phyloP scores from a whole-genome alignment of 305 asterid species.

The Rubia occidens region DNA sequence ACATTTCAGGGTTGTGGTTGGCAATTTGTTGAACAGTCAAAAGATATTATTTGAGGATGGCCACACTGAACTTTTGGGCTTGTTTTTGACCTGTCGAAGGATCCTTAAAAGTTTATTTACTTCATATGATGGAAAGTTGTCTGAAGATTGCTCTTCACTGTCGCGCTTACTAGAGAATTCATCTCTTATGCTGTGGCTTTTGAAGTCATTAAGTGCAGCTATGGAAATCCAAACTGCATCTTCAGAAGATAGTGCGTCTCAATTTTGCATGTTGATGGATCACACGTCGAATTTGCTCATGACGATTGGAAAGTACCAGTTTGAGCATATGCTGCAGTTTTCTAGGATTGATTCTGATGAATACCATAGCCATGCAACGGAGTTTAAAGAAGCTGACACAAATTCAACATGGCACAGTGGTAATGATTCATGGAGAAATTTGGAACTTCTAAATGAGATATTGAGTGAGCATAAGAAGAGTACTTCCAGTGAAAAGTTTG shows the following conservation, averaged over 20 bases:
- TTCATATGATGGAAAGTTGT: conserved; percentile 38
- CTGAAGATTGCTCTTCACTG: conserved; percentile 30
- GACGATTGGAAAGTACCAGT: conserved; percentile 41
- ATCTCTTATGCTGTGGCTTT: conserved; percentile 63
- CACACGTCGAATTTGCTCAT: conserved; percentile 52
- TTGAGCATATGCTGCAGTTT: conserved; percentile 30
- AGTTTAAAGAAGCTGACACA: conserved; percentile 23
- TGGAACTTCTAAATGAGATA: conserved; percentile 37
- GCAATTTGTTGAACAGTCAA: conserved; percentile 42
- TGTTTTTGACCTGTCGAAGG: conserved; percentile 77
- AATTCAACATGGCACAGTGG: conserved; percentile 22
- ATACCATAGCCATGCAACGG: conserved; percentile 28
- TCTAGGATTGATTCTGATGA: conserved; percentile 28
- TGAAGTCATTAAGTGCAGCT: conserved; percentile 53
- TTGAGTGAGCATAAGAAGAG: conserved; percentile 39
- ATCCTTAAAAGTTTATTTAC: conserved; percentile 50
- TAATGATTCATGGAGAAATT: conserved; percentile 33
- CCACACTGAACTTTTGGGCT: conserved; percentile 41
- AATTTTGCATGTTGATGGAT: conserved; percentile 49
- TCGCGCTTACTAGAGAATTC: conserved; percentile 28
- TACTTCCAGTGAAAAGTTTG: conserved; percentile 27
- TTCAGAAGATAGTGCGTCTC: conserved; percentile 36
- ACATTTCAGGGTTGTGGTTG: conserved; percentile 67
- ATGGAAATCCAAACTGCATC: conserved; percentile 35
- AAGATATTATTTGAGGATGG: conserved; percentile 20